A percentile compares a stretch with the other conserved stretches of the same genome.
Conservation (phyloP, 2,329 filamentous ascomycete genomes). For the Gaeumannomyces sp. region DNA sequence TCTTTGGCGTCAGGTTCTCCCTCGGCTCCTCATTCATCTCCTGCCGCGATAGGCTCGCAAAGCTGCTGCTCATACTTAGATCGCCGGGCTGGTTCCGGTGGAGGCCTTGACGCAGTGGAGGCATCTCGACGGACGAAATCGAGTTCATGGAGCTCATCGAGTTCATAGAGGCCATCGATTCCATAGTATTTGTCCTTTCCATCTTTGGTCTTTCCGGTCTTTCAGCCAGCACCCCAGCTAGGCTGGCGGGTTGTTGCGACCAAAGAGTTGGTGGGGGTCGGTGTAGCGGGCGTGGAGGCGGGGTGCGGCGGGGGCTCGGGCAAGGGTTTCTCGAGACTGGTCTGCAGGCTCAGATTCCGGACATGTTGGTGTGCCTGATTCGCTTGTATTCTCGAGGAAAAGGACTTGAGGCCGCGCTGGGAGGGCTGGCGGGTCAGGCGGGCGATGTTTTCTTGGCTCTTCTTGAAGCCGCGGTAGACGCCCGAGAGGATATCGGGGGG, state of each 20-base stretch:
- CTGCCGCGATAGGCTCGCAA: slow-evolving; percentile 34
- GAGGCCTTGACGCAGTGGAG: background rate
- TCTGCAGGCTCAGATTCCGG: slow-evolving; percentile 46
- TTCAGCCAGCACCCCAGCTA: no score
- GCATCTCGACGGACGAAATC: slow-evolving; percentile 21
- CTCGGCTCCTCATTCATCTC: slow-evolving; percentile 40
- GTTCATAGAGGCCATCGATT: slow-evolving; percentile 32
- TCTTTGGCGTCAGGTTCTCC: slow-evolving; percentile 45
- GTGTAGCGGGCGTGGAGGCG: slow-evolving; percentile 25
- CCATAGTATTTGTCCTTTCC: slow-evolving; percentile 44
- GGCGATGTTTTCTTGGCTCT: slow-evolving; percentile 35
- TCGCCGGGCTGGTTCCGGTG: slow-evolving; percentile 7
- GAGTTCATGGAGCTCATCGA: slow-evolving; percentile 41
- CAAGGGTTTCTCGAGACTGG: slow-evolving; percentile 52
- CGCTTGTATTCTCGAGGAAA: slow-evolving; percentile 19
- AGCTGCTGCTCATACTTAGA: slow-evolving; percentile 35
- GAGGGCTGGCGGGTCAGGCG: slow-evolving; percentile 40
- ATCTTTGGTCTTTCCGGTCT: slow-evolving; percentile 21
- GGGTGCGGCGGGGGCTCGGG: slow-evolving; percentile 42
- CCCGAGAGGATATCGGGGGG: slow-evolving; percentile 44
- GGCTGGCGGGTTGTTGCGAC: slow-evolving; percentile 19
- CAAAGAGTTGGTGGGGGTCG: slow-evolving; percentile 16
- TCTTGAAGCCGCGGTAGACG: slow-evolving; percentile 46
- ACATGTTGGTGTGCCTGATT: slow-evolving; percentile 38
- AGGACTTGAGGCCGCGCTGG: slow-evolving; percentile 30